phyloP scores from a whole-genome alignment of 2,329 filamentous ascomycete genomes.

The Capronia americana region DNA sequence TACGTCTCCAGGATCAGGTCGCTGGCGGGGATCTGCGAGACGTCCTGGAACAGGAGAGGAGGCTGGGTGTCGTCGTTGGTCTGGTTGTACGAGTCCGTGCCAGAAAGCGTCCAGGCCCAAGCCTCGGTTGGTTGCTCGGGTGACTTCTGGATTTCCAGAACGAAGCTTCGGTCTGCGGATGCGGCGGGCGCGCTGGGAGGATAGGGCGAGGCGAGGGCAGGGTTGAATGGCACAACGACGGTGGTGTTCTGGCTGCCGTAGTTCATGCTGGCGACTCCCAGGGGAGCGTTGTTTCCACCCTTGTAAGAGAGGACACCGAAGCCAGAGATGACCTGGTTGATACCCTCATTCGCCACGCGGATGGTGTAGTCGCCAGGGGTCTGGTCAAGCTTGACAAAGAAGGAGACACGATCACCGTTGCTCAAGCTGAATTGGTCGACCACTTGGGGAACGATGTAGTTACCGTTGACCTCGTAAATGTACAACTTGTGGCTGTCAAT shows the following conservation, averaged over 20 bases:
- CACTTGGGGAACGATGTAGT: conserved; percentile 49
- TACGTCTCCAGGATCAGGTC: conserved; percentile 59
- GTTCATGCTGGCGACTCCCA: conserved; percentile 56
- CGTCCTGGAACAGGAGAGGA: conserved; percentile 57
- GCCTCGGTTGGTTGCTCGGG: conserved; percentile 46
- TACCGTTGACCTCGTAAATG: conserved; percentile 54
- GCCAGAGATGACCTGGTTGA: conserved; percentile 63
- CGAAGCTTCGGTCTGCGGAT: conserved; percentile 55
- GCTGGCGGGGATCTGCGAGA: conserved; percentile 46
- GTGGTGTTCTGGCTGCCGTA: conserved; percentile 54
- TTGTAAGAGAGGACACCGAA: conserved; percentile 58
- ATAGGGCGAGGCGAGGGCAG: conserved; percentile 54
- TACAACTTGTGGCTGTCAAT: conserved; percentile 55
- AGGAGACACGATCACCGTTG: conserved; percentile 51
- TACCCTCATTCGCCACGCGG: conserved; percentile 57
- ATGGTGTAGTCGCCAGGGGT: conserved; percentile 49
- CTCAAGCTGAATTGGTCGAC: conserved; percentile 45
- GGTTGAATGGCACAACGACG: conserved; percentile 55
- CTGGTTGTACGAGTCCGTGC: conserved; percentile 49
- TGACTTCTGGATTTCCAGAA: conserved; percentile 43
- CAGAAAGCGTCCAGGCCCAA: conserved; percentile 63
- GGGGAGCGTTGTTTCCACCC: conserved; percentile 33
- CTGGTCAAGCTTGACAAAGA: conserved; percentile 52
- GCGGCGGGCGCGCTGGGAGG: conserved; percentile 54
- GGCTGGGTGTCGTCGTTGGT: conserved; percentile 45